Evolutionary conservation across 2,329 filamentous ascomycete species (phyloP).

Genomic region (Scedosporium boydii): DNA sequence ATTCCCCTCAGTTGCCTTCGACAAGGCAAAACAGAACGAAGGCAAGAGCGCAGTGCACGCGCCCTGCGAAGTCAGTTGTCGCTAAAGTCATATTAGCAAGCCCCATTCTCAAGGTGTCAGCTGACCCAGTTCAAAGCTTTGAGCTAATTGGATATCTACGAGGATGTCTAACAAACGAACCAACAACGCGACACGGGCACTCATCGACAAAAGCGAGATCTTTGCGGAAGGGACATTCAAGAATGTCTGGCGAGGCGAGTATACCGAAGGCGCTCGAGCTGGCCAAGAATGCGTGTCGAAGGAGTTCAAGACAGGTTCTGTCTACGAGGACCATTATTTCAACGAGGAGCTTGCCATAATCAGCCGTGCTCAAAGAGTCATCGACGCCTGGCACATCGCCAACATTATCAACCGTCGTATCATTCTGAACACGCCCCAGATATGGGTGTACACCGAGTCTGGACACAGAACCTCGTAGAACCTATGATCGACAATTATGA

Average conservation of each 20-base stretch:
- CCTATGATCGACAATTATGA: slow-evolving; percentile 31
- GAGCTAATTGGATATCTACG: no score
- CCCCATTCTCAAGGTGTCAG: no score
- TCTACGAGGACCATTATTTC: slow-evolving; percentile 24
- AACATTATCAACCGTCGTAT: slow-evolving; percentile 19
- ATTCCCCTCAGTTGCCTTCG: no score
- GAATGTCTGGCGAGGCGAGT: slow-evolving; percentile 14
- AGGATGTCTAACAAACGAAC: neutral
- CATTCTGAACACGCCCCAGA: slow-evolving; percentile 23
- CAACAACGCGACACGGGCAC: neutral
- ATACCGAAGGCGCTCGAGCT: slow-evolving; percentile 17
- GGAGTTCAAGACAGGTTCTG: slow-evolving; percentile 27
- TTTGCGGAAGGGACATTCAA: neutral
- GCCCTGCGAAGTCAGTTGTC: no score
- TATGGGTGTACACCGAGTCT: slow-evolving; percentile 19
- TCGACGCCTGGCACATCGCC: slow-evolving; percentile 24
- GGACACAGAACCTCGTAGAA: slow-evolving; percentile 20
- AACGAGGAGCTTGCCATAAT: slow-evolving; percentile 26
- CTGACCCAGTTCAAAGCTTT: no score
- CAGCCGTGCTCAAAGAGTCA: slow-evolving; percentile 22
- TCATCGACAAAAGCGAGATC: neutral
- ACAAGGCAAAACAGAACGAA: no score
- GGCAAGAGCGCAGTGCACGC: no score
- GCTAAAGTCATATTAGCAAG: no score
- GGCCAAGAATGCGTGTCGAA: slow-evolving; percentile 25